Percentiles rank a stretch among this genome's conserved stretches.
Conservation (phyloP, 371 early-diverging fungal genomes). For the Lichtheimia hyalospora region DNA sequence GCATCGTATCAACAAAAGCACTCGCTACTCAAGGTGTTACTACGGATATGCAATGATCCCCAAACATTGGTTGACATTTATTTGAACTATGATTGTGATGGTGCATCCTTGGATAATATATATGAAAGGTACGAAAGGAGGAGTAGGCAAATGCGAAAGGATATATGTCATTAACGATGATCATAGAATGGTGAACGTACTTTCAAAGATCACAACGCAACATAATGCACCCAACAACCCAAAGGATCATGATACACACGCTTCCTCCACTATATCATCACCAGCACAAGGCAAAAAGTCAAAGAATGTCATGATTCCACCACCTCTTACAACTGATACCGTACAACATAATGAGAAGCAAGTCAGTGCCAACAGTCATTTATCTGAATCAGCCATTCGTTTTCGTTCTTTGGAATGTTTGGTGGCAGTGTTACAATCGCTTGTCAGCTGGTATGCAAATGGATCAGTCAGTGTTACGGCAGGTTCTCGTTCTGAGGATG, state of each 20-base stretch:
- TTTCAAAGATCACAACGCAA: conserved; percentile 54
- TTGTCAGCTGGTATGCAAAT: conserved; percentile 55
- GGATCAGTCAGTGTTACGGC: conserved; percentile 49
- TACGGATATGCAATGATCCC: conserved; percentile 72
- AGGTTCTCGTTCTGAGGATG: conserved; percentile 27
- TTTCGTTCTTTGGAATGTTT: conserved; percentile 56
- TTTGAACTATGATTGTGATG: conserved; percentile 94
- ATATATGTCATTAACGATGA: background rate
- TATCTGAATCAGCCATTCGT: conserved; percentile 48
- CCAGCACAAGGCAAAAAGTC: conserved; percentile 19
- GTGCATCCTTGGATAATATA: conserved; percentile 50
- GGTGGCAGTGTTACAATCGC: conserved; percentile 51
- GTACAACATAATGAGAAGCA: conserved; percentile 51
- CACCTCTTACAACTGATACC: conserved; percentile 50
- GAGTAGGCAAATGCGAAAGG: background rate
- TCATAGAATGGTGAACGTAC: conserved; percentile 47
- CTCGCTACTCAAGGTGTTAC: conserved; percentile 44
- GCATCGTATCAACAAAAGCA: conserved; percentile 54
- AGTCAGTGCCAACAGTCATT: conserved; percentile 28
- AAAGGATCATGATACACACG: conserved; percentile 39
- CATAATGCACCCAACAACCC: conserved; percentile 27
- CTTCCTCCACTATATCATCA: conserved; percentile 11
- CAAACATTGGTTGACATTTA: conserved; percentile 92
- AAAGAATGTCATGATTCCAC: conserved; percentile 40
- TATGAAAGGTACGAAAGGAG: conserved; percentile 43